Evolutionary conservation across 2,329 filamentous ascomycete genomes (phyloP).

Genomic region (Eutypa lata): DNA sequence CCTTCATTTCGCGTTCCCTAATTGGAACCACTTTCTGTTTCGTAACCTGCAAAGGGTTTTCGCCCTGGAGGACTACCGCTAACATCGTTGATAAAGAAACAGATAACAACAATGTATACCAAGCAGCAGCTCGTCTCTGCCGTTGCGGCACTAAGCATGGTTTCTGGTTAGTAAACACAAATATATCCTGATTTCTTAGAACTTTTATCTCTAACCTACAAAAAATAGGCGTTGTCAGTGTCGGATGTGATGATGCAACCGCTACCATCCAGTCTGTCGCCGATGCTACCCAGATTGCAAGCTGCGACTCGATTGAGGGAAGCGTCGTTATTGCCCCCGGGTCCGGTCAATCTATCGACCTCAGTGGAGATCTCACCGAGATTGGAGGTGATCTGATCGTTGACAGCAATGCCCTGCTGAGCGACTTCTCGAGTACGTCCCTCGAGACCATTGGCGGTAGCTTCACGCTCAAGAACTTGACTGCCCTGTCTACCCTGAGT

Average conservation of each 20-base stretch:
- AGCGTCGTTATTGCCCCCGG: constrained; percentile 61
- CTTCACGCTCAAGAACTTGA: constrained; percentile 69
- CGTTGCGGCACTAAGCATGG: constrained; percentile 40
- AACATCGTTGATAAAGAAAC: constrained; percentile 17
- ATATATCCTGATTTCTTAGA: too few relatives aligned
- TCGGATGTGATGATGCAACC: constrained; percentile 34
- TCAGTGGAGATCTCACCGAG: constrained; percentile 54
- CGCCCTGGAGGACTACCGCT: neutral
- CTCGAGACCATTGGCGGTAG: constrained; percentile 64
- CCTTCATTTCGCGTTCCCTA: neutral
- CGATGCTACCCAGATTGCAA: constrained; percentile 56
- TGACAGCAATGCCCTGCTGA: constrained; percentile 59
- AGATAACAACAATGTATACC: constrained; percentile 43
- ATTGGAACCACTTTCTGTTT: constrained; percentile 1
- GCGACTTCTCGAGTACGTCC: constrained; percentile 57
- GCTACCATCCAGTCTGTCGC: constrained; percentile 61
- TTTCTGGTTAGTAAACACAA: constrained; percentile 36
- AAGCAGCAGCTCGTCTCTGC: constrained; percentile 43
- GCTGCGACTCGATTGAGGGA: constrained; percentile 68
- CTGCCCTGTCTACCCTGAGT: constrained; percentile 63
- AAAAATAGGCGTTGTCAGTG: constrained; percentile 22
- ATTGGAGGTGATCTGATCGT: constrained; percentile 58
- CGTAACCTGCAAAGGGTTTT: neutral
- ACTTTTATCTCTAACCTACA: constrained; percentile 9
- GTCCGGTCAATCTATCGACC: constrained; percentile 54